Conservation (phyloP, 768 basidiomycete species). For the Phaeotremella skinneri region DNA sequence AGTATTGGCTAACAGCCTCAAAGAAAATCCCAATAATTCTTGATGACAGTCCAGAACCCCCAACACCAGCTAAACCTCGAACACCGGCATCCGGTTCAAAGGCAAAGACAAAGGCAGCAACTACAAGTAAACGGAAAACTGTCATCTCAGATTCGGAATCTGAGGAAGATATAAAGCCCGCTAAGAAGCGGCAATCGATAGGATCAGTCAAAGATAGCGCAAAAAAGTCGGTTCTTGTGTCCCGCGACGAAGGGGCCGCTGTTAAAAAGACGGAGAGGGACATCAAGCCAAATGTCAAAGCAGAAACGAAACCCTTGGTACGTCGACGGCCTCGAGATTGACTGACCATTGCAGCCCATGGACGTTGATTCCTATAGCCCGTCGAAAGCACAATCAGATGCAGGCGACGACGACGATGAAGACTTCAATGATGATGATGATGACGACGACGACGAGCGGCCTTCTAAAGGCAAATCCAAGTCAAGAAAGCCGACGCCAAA, state of each 20-base stretch:
- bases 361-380: constrained; percentile 27
- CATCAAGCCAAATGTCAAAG: constrained; percentile 16
- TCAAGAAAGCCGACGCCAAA: constrained; percentile 25
- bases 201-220: constrained; percentile 5
- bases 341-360: constrained; percentile 31
- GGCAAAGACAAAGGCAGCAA: constrained; percentile 6
- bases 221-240: constrained; percentile 18
- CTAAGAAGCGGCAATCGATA: constrained; percentile 29
- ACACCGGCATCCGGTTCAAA: constrained; percentile 12
- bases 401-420: constrained; percentile 21
- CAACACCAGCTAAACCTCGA: constrained; percentile 16
- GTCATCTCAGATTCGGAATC: constrained; percentile 13
- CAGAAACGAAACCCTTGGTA: constrained; percentile 25
- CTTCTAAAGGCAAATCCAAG: constrained; percentile 29
- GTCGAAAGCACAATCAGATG: no score
- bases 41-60: constrained; percentile 11
- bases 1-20: not conserved
- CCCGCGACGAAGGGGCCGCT: constrained; percentile 17
- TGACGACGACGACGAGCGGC: constrained; percentile 20
- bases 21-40: constrained; percentile 29
- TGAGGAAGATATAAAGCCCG: constrained; percentile 33
- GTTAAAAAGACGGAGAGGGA: constrained; percentile 20
- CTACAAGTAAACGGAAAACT: constrained; percentile 2
- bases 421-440: constrained; percentile 37
- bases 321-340: constrained; percentile 11